Evolutionary conservation across 345 rosid genomes (phyloP).

Genomic region (Arabis hirsuta): DNA sequence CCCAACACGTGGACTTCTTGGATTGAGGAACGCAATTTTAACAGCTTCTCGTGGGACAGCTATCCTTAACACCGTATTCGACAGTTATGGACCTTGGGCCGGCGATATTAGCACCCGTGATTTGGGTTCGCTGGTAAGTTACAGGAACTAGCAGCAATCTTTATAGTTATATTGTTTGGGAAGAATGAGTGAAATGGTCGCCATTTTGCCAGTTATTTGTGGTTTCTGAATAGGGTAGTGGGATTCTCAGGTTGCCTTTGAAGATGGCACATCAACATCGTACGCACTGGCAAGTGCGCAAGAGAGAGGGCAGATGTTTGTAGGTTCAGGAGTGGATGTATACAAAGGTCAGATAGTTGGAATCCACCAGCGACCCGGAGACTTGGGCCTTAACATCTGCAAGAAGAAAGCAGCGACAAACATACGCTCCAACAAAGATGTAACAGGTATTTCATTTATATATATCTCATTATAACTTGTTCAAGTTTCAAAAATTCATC

Average conservation of each 20-base stretch:
- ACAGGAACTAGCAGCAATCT: slow-evolving; percentile 8
- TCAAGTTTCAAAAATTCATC: slow-evolving; percentile 9
- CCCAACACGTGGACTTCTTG: slow-evolving; percentile 98
- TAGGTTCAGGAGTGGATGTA: slow-evolving; percentile 79
- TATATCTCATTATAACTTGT: background rate
- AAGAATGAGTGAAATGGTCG: background rate
- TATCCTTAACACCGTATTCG: slow-evolving; percentile 84
- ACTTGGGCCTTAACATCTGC: slow-evolving; percentile 84
- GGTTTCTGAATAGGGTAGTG: slow-evolving; percentile 21
- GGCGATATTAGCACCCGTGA: slow-evolving; percentile 89
- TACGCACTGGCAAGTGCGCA: slow-evolving; percentile 87
- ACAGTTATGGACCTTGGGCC: slow-evolving; percentile 92
- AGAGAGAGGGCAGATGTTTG: slow-evolving; percentile 94
- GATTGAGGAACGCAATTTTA: slow-evolving; percentile 92
- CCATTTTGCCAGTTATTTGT: slow-evolving; percentile 13
- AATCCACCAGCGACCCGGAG: slow-evolving; percentile 92
- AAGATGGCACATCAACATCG: slow-evolving; percentile 83
- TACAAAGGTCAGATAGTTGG: slow-evolving; percentile 94
- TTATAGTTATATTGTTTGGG: slow-evolving; percentile 8
- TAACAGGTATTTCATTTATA: slow-evolving; percentile 55
- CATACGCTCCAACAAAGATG: slow-evolving; percentile 88
- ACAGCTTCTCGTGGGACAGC: slow-evolving; percentile 99
- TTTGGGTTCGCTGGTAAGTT: slow-evolving; percentile 88
- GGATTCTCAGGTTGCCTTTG: slow-evolving; percentile 85
- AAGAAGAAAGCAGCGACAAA: slow-evolving; percentile 97